Evolutionary conservation across 169 alveolate species (phyloP), one percentile per base, ranked within the genome.

Genomic region (Hepatocystis sp.): DNA sequence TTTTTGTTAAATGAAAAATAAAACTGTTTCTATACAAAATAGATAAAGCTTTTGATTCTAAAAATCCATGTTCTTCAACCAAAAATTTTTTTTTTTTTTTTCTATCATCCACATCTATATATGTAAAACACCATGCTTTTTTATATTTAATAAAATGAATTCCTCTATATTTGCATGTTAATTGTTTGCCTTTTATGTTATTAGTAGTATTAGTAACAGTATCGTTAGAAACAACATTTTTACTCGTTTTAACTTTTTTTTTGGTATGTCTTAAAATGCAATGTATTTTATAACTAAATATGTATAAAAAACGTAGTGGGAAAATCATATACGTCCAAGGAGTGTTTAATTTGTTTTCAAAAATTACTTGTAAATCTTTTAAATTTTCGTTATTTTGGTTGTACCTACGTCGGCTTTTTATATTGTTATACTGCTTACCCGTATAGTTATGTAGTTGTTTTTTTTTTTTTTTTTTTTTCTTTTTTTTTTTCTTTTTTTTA

Each of bases 51-150:
- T 86, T 86, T 0, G 95, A 91, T 42, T 65, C 91, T 27, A 60
- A 56, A 40, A 85, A 55, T 0, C 95, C 95, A 52, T 84, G 90
- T 47, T 92, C 85, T 13, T 71, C 52, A 5, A 92, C 71, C 25
- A 91, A 68, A 46, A 92, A 92, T 2, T 84, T 17, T 39, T 89
- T 88, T 78, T 93, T 84, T 21, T 88, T 63, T 25, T 91, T 76
- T 25, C 76, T 85, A 30, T 92, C 95, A 55, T 81, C 86, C 27
- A 93, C 67, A 17, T 89, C 93, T 17, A 85, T 44, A 42, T 85
- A 92, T 0, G 90, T 90, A n/a, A 91, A 66, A 36, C 88, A 91
- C 85, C 86, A 92, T 5, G 94, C 67, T 46, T 85, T 88, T 67
- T 92, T 92, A 58, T 90, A 88, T 40, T 85, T 68, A 71, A 88